Percentiles rank a stretch among this genome's conserved stretches.
These are phyloP conservation scores for Aegle marmelos DNA, from an alignment of 345 rosid species.

Conservation along the genomic window DNA sequence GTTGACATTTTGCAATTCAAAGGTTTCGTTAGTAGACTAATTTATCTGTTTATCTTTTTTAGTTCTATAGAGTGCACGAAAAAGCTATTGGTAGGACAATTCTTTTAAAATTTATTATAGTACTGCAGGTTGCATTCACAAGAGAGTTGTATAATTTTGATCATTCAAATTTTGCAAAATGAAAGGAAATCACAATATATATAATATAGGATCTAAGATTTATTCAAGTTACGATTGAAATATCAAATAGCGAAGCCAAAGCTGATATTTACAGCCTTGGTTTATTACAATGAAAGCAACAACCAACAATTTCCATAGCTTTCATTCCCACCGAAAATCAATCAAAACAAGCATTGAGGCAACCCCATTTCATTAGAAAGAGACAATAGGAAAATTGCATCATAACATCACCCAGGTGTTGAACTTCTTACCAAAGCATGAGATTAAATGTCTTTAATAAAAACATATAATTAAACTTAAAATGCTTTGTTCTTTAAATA, in stretches of 20 bases:
- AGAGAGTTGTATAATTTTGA: too few relatives aligned
- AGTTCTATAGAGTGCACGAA: too few relatives aligned
- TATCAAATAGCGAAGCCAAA: background rate
- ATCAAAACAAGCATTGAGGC: constrained; percentile 1
- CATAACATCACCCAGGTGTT: background rate
- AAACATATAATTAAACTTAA: background rate
- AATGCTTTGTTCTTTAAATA: background rate
- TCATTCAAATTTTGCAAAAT: too few relatives aligned
- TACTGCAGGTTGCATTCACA: too few relatives aligned
- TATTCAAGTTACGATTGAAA: too few relatives aligned
- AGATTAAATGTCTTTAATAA: background rate
- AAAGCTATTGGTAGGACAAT: too few relatives aligned
- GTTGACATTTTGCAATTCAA: too few relatives aligned
- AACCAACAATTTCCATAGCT: background rate
- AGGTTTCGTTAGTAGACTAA: too few relatives aligned
- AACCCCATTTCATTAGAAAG: background rate
- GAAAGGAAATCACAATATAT: too few relatives aligned
- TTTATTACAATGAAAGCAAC: constrained; percentile 27
- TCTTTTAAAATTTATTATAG: too few relatives aligned
- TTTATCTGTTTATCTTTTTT: too few relatives aligned
- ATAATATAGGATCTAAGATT: too few relatives aligned
- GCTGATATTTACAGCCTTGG: constrained; percentile 13
- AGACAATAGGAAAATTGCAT: background rate
- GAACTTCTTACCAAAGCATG: background rate
- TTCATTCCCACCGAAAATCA: background rate